phyloP scores from a whole-genome alignment of 768 basidiomycete genomes.

The Termitomyces sp. region DNA sequence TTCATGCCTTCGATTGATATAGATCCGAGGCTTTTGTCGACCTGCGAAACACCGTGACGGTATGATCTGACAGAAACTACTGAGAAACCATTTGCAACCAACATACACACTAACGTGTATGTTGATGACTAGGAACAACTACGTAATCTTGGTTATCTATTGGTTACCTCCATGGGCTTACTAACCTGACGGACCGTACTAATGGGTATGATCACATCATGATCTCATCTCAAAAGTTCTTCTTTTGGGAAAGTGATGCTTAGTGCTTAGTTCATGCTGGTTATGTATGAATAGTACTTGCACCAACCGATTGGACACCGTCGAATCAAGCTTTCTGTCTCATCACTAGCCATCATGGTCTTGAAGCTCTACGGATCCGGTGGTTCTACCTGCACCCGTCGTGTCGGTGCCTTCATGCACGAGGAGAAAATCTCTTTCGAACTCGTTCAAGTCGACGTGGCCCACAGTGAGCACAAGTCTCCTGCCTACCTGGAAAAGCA shows the following conservation, averaged over 20 bases:
- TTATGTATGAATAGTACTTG: too few species aligned
- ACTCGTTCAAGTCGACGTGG: constrained; percentile 38
- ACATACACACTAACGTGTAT: not conserved
- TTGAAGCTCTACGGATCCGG: constrained; percentile 36
- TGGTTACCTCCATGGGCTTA: not conserved
- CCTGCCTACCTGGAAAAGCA: constrained; percentile 43
- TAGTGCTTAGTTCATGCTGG: too few species aligned
- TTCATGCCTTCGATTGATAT: not conserved
- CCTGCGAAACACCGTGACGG: not conserved
- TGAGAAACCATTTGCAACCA: not conserved
- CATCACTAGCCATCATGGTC: constrained; percentile 27
- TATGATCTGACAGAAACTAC: not conserved
- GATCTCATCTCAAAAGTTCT: not conserved
- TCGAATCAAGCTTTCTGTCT: too few species aligned
- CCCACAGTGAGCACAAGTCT: constrained; percentile 43
- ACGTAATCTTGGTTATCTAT: not conserved
- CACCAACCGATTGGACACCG: too few species aligned
- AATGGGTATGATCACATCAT: too few species aligned
- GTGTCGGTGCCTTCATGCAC: constrained; percentile 46
- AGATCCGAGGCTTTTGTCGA: not conserved
- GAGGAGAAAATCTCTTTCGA: constrained; percentile 59
- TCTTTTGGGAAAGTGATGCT: not conserved
- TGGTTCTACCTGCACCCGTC: constrained; percentile 44
- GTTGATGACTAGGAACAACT: not conserved
- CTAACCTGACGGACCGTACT: not conserved